Percentiles rank a stretch among this genome's conserved stretches.
Evolutionary conservation across 768 basidiomycete genomes (phyloP).

Genomic region (Collybia nuda): DNA sequence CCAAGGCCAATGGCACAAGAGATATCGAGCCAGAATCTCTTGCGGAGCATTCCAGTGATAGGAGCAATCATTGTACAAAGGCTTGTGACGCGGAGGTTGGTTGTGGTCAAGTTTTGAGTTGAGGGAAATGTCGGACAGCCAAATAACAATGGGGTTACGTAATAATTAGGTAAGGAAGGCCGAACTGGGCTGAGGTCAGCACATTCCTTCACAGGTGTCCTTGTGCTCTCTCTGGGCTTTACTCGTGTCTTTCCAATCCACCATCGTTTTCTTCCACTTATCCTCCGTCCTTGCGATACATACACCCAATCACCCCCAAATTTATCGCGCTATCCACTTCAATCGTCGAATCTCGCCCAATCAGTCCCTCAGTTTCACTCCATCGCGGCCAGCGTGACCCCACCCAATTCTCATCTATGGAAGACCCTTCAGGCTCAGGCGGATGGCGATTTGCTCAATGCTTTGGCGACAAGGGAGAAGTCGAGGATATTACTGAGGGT

Average conservation of each 20-base stretch:
- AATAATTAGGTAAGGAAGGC: too few relatives aligned
- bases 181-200: slow-evolving; percentile 15
- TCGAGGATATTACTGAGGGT: slow-evolving; percentile 99
- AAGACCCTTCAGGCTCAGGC: slow-evolving; percentile 82
- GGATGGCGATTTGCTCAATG: slow-evolving; percentile 99
- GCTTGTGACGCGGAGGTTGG: slow-evolving; percentile 49
- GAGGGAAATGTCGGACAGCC: slow-evolving; percentile 39
- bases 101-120: slow-evolving; percentile 18
- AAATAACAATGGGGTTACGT: slow-evolving; percentile 12
- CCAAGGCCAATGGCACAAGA: slow-evolving; percentile 77
- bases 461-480: slow-evolving; percentile 99
- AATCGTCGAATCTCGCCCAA: slow-evolving; percentile 23
- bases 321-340: slow-evolving; percentile 22
- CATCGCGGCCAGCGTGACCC: slow-evolving; percentile 17
- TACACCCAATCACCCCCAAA: slow-evolving; percentile 6
- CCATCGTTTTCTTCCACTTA: slow-evolving; percentile 18
- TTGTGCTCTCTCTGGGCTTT: slow-evolving; percentile 9
- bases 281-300: slow-evolving; percentile 20
- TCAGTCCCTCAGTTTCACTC: slow-evolving; percentile 15
- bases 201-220: slow-evolving; percentile 23
- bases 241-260: slow-evolving; percentile 10
- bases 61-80: slow-evolving; percentile 57
- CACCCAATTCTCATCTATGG: slow-evolving; percentile 46
- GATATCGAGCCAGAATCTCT: slow-evolving; percentile 87
- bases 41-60: slow-evolving; percentile 92